These are phyloP conservation scores for Chamaecrista fasciculata DNA, from an alignment of 306 rosid species.

Conservation along the genomic window DNA sequence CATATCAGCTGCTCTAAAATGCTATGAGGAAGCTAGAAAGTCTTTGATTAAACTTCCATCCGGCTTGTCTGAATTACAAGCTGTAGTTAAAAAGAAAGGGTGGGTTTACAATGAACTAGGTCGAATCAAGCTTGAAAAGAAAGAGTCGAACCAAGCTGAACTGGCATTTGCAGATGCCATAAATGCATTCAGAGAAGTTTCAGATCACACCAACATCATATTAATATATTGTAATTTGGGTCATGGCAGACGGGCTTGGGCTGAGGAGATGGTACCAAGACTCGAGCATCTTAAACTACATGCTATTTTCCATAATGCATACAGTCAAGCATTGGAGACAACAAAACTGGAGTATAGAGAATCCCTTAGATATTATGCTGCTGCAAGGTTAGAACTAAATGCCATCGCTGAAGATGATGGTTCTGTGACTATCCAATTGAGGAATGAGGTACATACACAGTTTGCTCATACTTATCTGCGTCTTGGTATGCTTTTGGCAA, in stretches of 20 bases:
- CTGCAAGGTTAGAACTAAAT: conserved; percentile 75
- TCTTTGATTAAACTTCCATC: conserved; percentile 64
- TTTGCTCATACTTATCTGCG: conserved; percentile 88
- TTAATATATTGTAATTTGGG: conserved; percentile 89
- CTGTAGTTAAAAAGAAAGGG: conserved; percentile 73
- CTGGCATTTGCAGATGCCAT: conserved; percentile 74
- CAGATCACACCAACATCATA: conserved; percentile 85
- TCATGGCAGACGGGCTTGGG: conserved; percentile 91
- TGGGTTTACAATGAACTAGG: conserved; percentile 97
- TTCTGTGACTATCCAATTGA: conserved; percentile 48
- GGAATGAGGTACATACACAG: conserved; percentile 82
- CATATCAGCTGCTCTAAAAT: conserved; percentile 60
- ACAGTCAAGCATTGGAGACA: conserved; percentile 66
- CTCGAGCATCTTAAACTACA: conserved; percentile 57
- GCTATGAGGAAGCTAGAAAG: conserved; percentile 83
- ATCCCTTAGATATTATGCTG: conserved; percentile 83
- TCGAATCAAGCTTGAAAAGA: conserved; percentile 70
- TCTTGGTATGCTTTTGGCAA: conserved; percentile 94
- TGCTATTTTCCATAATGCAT: conserved; percentile 56
- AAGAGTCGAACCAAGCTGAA: conserved; percentile 76
- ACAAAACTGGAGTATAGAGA: conserved; percentile 80
- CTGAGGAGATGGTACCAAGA: conserved; percentile 79
- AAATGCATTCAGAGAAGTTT: conserved; percentile 83
- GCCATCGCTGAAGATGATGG: conserved; percentile 43
- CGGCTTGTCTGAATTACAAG: conserved; percentile 64